Base-by-base conservation (phyloP, 345 rosid genomes). In the Linum lewisii region DNA sequence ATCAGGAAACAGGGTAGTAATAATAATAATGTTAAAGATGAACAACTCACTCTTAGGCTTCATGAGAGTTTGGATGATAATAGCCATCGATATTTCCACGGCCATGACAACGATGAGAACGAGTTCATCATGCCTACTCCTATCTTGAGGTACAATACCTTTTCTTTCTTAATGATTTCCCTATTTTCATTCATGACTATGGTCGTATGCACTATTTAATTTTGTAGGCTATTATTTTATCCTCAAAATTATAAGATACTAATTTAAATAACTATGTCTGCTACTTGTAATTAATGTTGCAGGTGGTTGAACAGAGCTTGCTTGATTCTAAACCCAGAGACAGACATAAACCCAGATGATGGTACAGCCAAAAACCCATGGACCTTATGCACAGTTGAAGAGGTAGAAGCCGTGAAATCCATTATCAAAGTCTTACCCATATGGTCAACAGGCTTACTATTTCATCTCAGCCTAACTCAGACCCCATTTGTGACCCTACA, bases 1-100 rank as follows among this genome's bases (percentile, higher is more conserved):
- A 77, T 76, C 75, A 73, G 59, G 57, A 84, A 74, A n/a, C n/a
- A n/a, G 56, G 11, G 14, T 52, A 20, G 56, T 19, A 3, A 4
- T 52, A 13, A 7, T 21, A 20, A 9, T 7, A 21, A 7, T 18
- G 56, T 29, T 29, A 29, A 29, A 52, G 56, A 13, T 42, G 47
- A 1, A 11, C 15, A 29, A 29, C 34, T 4, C 7, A 29, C 2
- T 29, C 7, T 29, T 29, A 8, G 34, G 34, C 34, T 29, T 29
- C 34, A 4, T 29, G 34, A 29, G 34, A 8, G 7, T 29, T 29
- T 29, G 34, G 34, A 29, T 29, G 34, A 29, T 8, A 29, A 8
- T 29, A 29, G 34, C 0, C 34, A 29, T 29, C 7, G 4, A 5
- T 29, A 29, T 29, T 29, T 29, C 7, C 34, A 29, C 34, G 34